These are phyloP conservation scores for Leccinum uliginosum DNA, from an alignment of 768 basidiomycete genomes.

Conservation along the genomic window DNA sequence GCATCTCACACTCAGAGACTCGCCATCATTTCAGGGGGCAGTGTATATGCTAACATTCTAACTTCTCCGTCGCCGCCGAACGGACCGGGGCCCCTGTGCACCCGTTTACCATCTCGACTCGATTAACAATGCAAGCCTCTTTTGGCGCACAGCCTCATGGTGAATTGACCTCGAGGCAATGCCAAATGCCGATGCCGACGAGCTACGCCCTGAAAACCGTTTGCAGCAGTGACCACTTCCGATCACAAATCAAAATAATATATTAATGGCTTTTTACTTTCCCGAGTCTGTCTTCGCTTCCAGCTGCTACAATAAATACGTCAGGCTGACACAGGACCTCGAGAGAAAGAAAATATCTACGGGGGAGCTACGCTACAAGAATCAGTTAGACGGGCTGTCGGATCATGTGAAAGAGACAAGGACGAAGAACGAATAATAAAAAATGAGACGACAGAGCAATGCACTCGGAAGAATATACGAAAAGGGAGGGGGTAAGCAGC, in stretches of 20 bases:
- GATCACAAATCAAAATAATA: neutral
- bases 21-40: neutral
- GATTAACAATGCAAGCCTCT: neutral
- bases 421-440: conserved; percentile 14
- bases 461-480: conserved; percentile 2
- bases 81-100: neutral
- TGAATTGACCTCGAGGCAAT: conserved; percentile 9
- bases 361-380: conserved; percentile 30
- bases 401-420: conserved; percentile 8
- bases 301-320: conserved; percentile 27
- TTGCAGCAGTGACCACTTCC: neutral
- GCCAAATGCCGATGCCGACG: neutral
- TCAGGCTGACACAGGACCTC: conserved; percentile 18
- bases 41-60: neutral
- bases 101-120: neutral
- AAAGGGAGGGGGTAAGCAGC: neutral
- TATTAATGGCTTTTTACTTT: conserved; percentile 13
- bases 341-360: conserved; percentile 21
- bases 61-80: neutral
- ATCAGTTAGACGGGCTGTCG: neutral
- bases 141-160: conserved; percentile 11
- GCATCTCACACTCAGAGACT: neutral
- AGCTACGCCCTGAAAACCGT: neutral
- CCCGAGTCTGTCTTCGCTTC: conserved; percentile 12
- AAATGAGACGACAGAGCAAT: neutral